phyloP scores from a whole-genome alignment of 768 basidiomycete species.

The Termitomyces sp. region DNA sequence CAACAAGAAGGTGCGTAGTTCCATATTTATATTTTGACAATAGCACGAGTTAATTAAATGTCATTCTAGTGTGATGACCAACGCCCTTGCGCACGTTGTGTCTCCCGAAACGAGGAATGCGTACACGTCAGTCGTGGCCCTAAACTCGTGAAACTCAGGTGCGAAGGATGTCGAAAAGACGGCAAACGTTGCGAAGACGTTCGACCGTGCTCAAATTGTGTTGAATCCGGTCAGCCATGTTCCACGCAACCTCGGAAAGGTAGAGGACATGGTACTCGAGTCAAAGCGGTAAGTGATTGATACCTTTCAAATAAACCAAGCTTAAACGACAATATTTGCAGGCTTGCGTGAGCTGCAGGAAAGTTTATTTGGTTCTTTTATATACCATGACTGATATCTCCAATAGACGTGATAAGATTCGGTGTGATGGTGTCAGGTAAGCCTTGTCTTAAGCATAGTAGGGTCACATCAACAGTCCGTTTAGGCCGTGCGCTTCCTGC shows the following conservation, averaged over 20 bases:
- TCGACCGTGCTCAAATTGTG: constrained; percentile 50
- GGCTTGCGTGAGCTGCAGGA: constrained; percentile 63
- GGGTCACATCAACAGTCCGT: background rate
- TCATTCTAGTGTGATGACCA: constrained; percentile 51
- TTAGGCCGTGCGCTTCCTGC: constrained; percentile 47
- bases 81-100: constrained; percentile 56
- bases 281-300: constrained; percentile 45
- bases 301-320: constrained; percentile 1
- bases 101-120: constrained; percentile 49
- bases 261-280: constrained; percentile 53
- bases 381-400: constrained; percentile 7
- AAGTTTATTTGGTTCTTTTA: constrained; percentile 14
- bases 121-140: constrained; percentile 50
- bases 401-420: constrained; percentile 53
- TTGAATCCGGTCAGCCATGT: constrained; percentile 42
- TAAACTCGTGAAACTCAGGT: constrained; percentile 55
- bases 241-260: constrained; percentile 46
- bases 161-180: constrained; percentile 50
- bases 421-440: constrained; percentile 56
- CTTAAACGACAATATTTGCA: constrained; percentile 19
- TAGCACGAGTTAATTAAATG: constrained; percentile 1
- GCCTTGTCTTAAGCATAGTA: background rate
- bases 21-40: background rate
- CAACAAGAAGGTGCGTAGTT: constrained; percentile 51
- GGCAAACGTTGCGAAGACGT: constrained; percentile 57